Percentiles rank a stretch among this genome's conserved stretches.
Conservation (phyloP, 1,139 yeast genomes). For the Lizanozyma gosingica region DNA sequence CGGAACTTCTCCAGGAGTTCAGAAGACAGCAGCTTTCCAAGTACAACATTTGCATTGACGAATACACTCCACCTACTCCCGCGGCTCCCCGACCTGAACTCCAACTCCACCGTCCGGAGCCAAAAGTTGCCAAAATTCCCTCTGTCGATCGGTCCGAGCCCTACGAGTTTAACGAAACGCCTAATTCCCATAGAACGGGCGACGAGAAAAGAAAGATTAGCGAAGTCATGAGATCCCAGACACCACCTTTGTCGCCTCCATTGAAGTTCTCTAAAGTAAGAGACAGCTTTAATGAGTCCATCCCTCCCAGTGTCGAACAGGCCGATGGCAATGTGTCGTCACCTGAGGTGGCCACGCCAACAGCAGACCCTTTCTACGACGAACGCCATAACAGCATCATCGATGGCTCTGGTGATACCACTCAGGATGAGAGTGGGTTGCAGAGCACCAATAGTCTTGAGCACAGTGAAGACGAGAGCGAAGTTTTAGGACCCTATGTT, state of each 20-base stretch:
- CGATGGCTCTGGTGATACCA: slow-evolving; percentile 6
- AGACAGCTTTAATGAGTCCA: slow-evolving; percentile 4
- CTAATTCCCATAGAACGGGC: neutral
- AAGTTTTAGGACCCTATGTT: slow-evolving; percentile 9
- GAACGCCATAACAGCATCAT: neutral
- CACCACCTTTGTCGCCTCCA: slow-evolving; percentile 16
- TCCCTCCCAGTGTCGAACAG: no score
- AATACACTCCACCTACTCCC: slow-evolving; percentile 1
- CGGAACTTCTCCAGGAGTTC: slow-evolving; percentile 17
- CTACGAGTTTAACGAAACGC: slow-evolving; percentile 1
- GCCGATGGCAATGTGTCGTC: slow-evolving; percentile 7
- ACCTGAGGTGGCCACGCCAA: neutral
- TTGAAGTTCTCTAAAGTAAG: slow-evolving; percentile 13
- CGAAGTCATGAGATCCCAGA: slow-evolving; percentile 1
- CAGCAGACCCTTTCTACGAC: neutral
- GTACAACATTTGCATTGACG: slow-evolving; percentile 14
- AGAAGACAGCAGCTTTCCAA: slow-evolving; percentile 19
- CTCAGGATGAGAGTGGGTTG: slow-evolving; percentile 3
- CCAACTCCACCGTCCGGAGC: neutral
- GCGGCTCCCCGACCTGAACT: neutral
- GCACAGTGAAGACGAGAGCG: slow-evolving; percentile 4
- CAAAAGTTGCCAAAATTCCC: neutral
- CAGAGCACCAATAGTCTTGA: neutral
- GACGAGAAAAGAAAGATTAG: neutral
- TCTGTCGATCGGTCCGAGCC: neutral